Evolutionary conservation across 2,329 filamentous ascomycete genomes (phyloP).

Genomic region (Claviceps africana): DNA sequence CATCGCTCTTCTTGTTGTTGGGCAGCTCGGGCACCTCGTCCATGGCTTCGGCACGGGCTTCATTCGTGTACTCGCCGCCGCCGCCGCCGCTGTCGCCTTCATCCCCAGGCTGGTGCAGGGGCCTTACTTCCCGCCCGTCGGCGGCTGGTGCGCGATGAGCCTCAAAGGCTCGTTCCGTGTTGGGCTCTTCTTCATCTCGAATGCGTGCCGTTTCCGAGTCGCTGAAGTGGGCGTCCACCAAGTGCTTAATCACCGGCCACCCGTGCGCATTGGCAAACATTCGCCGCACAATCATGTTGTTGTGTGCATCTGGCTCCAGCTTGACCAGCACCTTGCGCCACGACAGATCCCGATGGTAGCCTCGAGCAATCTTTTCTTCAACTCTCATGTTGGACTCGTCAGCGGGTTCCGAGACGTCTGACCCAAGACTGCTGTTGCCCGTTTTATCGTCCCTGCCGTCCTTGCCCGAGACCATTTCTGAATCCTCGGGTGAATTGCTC

Average conservation of each 20-base stretch:
- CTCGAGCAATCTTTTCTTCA: constrained; percentile 93
- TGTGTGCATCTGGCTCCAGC: constrained; percentile 91
- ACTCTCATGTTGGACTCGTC: constrained; percentile 67
- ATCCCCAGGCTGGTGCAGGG: constrained; percentile 3
- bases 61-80: neutral
- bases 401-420: constrained; percentile 23
- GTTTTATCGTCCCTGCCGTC: constrained; percentile 41
- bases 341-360: constrained; percentile 79
- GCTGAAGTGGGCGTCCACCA: constrained; percentile 88
- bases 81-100: constrained; percentile 17
- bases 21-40: constrained; percentile 35
- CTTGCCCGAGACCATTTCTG: constrained; percentile 24
- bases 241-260: constrained; percentile 91
- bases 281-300: constrained; percentile 91
- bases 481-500: constrained; percentile 26
- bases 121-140: constrained; percentile 52
- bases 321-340: constrained; percentile 97
- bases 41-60: constrained; percentile 21
- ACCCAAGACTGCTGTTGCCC: constrained; percentile 30
- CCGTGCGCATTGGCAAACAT: constrained; percentile 97
- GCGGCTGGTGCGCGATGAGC: constrained; percentile 40
- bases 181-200: constrained; percentile 52
- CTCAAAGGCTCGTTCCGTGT: constrained; percentile 54
- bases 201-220: constrained; percentile 49
- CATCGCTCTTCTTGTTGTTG: constrained; percentile 8